Conservation (phyloP, 129 eudicot species). For the Centrapalus pauciflorus region DNA sequence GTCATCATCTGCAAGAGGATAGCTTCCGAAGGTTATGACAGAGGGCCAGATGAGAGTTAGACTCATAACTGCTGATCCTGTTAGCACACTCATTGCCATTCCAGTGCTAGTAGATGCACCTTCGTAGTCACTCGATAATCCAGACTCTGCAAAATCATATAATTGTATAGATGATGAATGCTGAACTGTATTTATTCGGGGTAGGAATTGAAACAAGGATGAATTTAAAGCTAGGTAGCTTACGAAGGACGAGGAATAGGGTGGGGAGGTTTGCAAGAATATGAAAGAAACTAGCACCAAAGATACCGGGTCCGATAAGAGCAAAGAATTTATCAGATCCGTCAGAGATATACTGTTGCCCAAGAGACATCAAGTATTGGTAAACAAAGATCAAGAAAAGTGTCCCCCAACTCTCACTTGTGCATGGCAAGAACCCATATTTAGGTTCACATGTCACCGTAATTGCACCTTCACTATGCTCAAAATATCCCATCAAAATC, state of each 20-base stretch:
- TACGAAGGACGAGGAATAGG: slow-evolving; percentile 38
- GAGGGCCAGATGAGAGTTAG: slow-evolving; percentile 63
- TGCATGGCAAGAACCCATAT: slow-evolving; percentile 66
- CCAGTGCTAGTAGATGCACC: slow-evolving; percentile 39
- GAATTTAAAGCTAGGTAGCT: slow-evolving; percentile 5
- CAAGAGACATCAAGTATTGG: slow-evolving; percentile 42
- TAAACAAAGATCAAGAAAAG: slow-evolving; percentile 48
- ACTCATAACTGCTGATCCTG: slow-evolving; percentile 57
- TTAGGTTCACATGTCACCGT: slow-evolving; percentile 43
- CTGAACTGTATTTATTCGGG: no score
- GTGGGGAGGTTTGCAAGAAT: slow-evolving; percentile 47
- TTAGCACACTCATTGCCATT: slow-evolving; percentile 48
- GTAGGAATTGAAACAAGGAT: not conserved
- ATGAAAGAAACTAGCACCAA: slow-evolving; percentile 58
- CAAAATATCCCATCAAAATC: slow-evolving; percentile 8
- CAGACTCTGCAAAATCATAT: slow-evolving; percentile 23
- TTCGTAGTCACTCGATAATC: slow-evolving; percentile 17
- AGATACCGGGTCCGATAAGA: slow-evolving; percentile 44
- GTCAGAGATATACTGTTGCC: slow-evolving; percentile 34
- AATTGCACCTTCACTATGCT: slow-evolving; percentile 15
- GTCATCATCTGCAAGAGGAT: slow-evolving; percentile 28
- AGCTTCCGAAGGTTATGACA: slow-evolving; percentile 51
- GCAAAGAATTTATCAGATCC: slow-evolving; percentile 45
- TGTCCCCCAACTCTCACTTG: slow-evolving; percentile 40
- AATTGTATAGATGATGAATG: not conserved